These are phyloP conservation scores for Acer saccharum DNA, from an alignment of 345 rosid genomes.

Conservation along the genomic window DNA sequence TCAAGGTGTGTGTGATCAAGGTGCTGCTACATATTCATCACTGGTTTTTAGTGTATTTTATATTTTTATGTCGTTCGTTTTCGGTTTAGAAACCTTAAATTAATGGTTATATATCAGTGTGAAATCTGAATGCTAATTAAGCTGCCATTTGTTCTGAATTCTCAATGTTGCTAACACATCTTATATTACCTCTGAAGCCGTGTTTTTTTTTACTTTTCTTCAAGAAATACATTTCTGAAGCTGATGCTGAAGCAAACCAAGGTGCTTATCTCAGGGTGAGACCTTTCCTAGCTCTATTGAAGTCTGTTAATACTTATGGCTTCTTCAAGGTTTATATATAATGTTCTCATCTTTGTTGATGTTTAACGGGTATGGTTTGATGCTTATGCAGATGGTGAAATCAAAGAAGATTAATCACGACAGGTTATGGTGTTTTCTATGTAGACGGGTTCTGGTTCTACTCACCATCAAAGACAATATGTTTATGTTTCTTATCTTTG, in stretches of 20 bases:
- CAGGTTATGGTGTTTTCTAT: not conserved
- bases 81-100: no score
- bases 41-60: no score
- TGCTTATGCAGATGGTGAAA: conserved; percentile 59
- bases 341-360: not conserved
- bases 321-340: not conserved
- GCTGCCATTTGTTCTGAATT: no score
- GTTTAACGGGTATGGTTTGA: not conserved
- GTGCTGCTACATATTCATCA: no score
- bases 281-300: not conserved
- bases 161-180: no score
- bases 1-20: no score
- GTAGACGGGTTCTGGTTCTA: not conserved
- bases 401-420: conserved; percentile 31
- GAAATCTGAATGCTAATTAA: no score
- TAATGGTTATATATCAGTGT: no score
- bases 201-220: not conserved
- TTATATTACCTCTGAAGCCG: no score
- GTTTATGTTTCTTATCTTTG: no score
- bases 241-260: conserved; percentile 75
- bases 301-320: not conserved
- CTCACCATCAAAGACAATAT: no score
- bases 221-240: conserved; percentile 68
- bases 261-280: conserved; percentile 60
- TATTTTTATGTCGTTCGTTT: no score